These are phyloP conservation scores for Scytalidium lignicola DNA, from an alignment of 2,329 filamentous ascomycete genomes.

Conservation along the genomic window DNA sequence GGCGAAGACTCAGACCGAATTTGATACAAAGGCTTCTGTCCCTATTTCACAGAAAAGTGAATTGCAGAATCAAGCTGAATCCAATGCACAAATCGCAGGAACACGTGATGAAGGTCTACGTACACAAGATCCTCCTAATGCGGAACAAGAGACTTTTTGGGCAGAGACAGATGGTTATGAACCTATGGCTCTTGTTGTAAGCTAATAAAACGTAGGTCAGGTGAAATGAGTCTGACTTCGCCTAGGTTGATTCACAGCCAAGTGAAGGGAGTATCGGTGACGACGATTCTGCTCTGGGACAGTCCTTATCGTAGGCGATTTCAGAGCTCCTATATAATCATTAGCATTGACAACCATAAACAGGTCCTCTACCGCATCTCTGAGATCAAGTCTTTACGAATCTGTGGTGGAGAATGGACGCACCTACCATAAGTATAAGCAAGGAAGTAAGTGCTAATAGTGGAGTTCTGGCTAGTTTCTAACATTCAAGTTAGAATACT, in stretches of 20 bases:
- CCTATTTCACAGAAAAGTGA: too few relatives aligned
- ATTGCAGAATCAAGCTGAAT: too few relatives aligned
- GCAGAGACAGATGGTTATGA: neutral
- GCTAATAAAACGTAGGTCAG: neutral
- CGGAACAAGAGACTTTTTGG: neutral
- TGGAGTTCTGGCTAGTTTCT: neutral
- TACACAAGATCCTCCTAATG: neutral
- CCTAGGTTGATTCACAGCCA: neutral
- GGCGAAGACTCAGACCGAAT: too few relatives aligned
- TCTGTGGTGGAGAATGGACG: conserved; percentile 7
- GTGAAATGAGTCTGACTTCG: neutral
- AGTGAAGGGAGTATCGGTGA: neutral
- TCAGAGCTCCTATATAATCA: too few relatives aligned
- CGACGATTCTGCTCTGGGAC: neutral
- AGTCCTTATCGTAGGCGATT: neutral
- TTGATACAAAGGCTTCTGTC: too few relatives aligned
- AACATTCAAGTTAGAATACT: neutral
- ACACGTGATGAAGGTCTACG: too few relatives aligned
- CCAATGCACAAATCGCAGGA: too few relatives aligned
- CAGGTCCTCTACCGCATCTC: neutral
- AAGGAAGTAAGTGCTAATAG: conserved; percentile 8
- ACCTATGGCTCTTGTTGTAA: neutral
- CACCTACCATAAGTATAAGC: conserved; percentile 12
- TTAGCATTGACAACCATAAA: too few relatives aligned
- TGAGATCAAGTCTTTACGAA: conserved; percentile 2